Base-by-base conservation (phyloP, 2,329 filamentous ascomycete genomes). In the Ceratocystis destructans region DNA sequence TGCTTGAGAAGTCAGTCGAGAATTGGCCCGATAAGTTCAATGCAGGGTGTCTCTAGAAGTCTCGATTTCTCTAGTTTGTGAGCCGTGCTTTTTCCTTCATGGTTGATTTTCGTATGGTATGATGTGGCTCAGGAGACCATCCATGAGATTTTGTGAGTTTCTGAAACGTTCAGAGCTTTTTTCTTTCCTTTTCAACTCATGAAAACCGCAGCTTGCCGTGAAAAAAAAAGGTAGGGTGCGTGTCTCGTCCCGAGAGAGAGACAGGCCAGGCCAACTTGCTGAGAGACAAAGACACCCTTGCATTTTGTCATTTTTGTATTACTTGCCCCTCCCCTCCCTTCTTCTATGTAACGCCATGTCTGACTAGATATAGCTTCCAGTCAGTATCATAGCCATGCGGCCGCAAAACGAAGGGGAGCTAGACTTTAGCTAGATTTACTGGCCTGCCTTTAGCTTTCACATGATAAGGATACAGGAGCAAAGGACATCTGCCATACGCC, bases 1-100 rank as follows among this genome's bases (percentile, higher is more conserved):
- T 59, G 2, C 17, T 37, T 33, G 28, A 33, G 55, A 59, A 59
- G 55, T 59, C 28, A n/a, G 55, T 59, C 55, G 28, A 59, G 28
- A 59, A 59, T 59, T 33, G 28, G 28, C 55, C 55, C 31, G 53
- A 31, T 28, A 57, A 57, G 53, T 57, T 57, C 53, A 57, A 57
- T 57, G 53, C 53, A 57, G 53, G 53, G 53, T 57, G 53, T 57
- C 25, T 57, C 25, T 57, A 57, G 55, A 59, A 59, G 12, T 15
- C 28, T 59, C 55, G 31, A 37, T 59, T 59, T 8, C 25, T 20
- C 33, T 20, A 33, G 5, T 59, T 37, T 8, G 31, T 37, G 55
- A 37, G 31, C 55, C 55, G 55, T 59, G 55, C 55, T 37, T 59
- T 59, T 37, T 7, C 3, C 3, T 37, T 33, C 5, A 37, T 31